Evolutionary conservation across 257 asterid species (phyloP), one percentile per base, ranked within the genome.

Genomic region (Paraleonurus japonicus): DNA sequence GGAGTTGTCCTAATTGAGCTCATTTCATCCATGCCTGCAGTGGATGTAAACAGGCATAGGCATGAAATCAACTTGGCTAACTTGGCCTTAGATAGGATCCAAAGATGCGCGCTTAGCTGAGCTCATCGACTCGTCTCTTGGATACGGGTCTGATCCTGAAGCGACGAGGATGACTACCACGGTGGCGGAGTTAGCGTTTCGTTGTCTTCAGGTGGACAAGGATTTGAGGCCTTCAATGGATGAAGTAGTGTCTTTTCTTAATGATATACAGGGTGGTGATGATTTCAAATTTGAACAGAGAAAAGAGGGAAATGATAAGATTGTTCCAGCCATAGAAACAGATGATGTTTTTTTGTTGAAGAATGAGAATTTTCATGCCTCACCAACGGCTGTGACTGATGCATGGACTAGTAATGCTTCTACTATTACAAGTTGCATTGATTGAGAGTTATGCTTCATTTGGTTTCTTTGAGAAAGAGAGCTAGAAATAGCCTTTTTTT

Each of bases 301-400:
- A 43, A 43, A 43, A 12, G 51, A 13, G 6, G 51, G 47, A 39
- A 8, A n/a, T n/a, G n/a, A n/a, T n/a, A n/a, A n/a, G n/a, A n/a
- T 8, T 39, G 47, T 17, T 50, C 12, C 4, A 17, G 20, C 8
- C 26, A 7, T 26, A 17, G 58, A 50, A 45, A 45, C 53, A 45
- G 53, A 45, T 15, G 53, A 45, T 45, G 53, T 45, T 45, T 45
- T 45, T n/a, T 3, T 45, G 9, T 45, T 45, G 20, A 45, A 45
- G 53, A 15, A 45, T 15, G n/a, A 45, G 16, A 13, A 41, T 7
- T 47, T 47, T 47, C 22, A 47, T 16, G 4, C 55, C 55, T 47
- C 20, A 16, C 22, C 55, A 15, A n/a, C 23, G 7, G 74, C 87
- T 57, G 85, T 86, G 8, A 78, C 83, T 45, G 88, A 86, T 74